Conservation (phyloP, 257 asterid genomes). For the Jaltomata sinuosa region DNA sequence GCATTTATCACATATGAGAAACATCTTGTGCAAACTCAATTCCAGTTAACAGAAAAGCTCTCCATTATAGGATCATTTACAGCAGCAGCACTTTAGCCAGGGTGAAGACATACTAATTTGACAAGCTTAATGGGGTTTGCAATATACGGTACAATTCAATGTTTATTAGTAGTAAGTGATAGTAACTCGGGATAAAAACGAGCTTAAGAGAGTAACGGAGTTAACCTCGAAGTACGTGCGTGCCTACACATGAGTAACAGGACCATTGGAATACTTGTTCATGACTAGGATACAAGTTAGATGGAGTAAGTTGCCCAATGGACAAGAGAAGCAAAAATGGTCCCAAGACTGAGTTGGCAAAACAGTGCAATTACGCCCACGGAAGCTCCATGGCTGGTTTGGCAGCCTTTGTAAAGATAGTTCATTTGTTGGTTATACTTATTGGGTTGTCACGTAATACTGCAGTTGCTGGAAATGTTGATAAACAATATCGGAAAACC, state of each 20-base stretch:
- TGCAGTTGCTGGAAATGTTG: slow-evolving; percentile 93
- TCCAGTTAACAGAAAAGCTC: neutral
- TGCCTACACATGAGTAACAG: neutral
- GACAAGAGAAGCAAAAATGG: neutral
- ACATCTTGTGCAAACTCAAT: neutral
- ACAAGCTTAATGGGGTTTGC: neutral
- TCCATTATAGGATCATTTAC: neutral
- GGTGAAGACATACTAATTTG: neutral
- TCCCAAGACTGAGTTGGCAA: neutral
- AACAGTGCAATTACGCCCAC: neutral
- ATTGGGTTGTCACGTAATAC: slow-evolving; percentile 9
- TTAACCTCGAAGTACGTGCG: neutral
- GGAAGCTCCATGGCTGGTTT: neutral
- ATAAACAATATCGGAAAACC: slow-evolving; percentile 90
- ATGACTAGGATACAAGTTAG: neutral
- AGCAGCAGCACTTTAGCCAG: neutral
- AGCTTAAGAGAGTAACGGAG: neutral
- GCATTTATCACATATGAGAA: neutral
- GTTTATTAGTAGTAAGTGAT: neutral
- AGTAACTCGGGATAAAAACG: neutral
- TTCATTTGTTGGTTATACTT: slow-evolving; percentile 2
- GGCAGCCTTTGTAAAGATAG: neutral
- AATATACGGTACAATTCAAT: neutral
- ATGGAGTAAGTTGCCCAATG: neutral
- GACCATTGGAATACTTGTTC: neutral